Percentiles rank a stretch among this genome's conserved stretches.
These are phyloP conservation scores for Tritrichomonas musculus DNA, from an alignment of 208 protist genomes.

Conservation along the genomic window DNA sequence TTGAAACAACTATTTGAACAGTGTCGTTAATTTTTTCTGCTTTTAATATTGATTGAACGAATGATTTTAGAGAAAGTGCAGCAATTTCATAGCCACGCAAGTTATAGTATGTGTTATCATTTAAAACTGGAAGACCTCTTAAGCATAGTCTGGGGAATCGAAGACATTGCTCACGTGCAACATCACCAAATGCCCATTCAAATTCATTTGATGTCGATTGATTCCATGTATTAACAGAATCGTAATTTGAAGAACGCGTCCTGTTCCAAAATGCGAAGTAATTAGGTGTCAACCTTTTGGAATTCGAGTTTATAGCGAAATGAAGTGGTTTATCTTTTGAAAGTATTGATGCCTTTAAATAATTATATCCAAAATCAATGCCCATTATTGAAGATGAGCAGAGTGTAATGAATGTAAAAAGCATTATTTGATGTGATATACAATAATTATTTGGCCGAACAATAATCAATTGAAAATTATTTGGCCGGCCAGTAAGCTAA, in stretches of 20 bases:
- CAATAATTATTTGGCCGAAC: too few species aligned
- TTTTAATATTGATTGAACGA: neutral
- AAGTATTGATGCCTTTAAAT: neutral
- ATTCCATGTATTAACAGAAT: neutral
- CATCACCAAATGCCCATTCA: neutral
- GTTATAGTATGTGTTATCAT: neutral
- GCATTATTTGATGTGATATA: neutral
- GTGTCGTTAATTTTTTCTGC: neutral
- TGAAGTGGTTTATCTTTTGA: neutral
- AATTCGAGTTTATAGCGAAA: neutral
- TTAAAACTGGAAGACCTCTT: neutral
- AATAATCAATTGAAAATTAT: too few species aligned
- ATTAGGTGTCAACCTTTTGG: neutral
- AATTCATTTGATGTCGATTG: neutral
- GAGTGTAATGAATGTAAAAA: neutral
- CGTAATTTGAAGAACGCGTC: neutral
- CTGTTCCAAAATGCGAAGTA: neutral
- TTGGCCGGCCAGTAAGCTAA: too few species aligned
- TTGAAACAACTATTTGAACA: neutral
- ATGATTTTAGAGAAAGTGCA: neutral
- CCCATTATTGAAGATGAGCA: neutral
- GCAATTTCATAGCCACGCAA: neutral
- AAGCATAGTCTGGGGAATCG: neutral
- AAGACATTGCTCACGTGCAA: neutral
- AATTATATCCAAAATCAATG: neutral